Evolutionary conservation across 306 rosid species (phyloP).

Genomic region (Potentilla sterilis): DNA sequence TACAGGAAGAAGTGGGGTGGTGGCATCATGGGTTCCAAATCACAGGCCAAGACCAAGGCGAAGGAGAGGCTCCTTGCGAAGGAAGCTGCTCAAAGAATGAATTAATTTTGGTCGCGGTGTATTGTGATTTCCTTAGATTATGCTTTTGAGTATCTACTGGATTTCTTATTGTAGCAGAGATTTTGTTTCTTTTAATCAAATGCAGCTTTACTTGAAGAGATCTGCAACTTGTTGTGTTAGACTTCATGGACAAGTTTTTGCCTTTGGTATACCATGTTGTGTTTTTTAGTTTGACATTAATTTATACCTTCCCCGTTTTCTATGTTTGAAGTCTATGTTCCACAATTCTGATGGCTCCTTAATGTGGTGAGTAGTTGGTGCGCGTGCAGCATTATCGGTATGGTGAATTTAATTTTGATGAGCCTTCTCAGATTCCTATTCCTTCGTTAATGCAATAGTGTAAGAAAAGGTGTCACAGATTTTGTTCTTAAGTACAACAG

Average conservation of each 20-base stretch:
- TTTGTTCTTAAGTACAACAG: background rate
- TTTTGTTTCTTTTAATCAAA: background rate
- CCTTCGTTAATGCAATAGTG: too few species aligned
- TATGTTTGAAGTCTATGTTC: too few species aligned
- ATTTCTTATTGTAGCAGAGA: background rate
- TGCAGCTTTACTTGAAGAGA: background rate
- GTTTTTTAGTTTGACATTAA: too few species aligned
- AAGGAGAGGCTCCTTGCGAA: constrained; percentile 69
- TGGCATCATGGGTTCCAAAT: constrained; percentile 85
- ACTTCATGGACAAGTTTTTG: too few species aligned
- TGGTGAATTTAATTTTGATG: too few species aligned
- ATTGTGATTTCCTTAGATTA: background rate
- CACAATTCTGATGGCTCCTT: too few species aligned
- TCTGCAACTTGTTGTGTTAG: too few species aligned
- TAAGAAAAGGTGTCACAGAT: background rate
- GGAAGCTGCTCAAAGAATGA: constrained; percentile 76
- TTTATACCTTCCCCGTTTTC: too few species aligned
- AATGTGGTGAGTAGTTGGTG: too few species aligned
- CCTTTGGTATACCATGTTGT: too few species aligned
- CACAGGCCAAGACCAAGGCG: constrained; percentile 74
- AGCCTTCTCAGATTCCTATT: too few species aligned
- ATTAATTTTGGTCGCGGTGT: constrained; percentile 19
- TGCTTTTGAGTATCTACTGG: background rate
- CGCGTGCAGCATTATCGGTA: too few species aligned
- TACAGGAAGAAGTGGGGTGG: constrained; percentile 84